Evolutionary conservation across 2,329 filamentous ascomycete species (phyloP).

Genomic region (Cordyceps farinosa): DNA sequence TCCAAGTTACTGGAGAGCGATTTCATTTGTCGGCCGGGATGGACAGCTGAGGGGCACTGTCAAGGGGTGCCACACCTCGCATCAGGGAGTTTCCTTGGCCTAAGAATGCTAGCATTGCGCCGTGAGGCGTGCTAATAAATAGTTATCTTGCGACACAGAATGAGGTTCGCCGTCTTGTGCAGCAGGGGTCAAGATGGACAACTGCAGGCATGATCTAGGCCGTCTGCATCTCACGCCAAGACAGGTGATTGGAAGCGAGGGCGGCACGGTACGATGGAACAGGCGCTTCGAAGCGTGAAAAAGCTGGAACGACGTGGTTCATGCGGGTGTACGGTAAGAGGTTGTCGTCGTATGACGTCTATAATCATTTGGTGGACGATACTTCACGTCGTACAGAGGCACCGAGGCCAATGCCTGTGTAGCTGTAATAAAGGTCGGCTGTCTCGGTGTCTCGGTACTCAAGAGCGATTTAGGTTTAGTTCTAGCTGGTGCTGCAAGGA

Average conservation of each 20-base stretch:
- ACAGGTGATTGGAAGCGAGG: neutral
- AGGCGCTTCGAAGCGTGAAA: no score
- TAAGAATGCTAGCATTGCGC: no score
- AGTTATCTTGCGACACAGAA: no score
- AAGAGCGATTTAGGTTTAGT: constrained; percentile 5
- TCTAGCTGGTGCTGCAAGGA: neutral
- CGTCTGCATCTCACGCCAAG: neutral
- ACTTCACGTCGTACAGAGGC: neutral
- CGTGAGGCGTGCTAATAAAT: no score
- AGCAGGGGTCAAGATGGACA: neutral
- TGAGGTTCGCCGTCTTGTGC: no score
- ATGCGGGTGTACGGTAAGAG: no score
- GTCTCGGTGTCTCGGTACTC: neutral
- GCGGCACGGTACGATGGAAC: no score
- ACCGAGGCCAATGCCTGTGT: neutral
- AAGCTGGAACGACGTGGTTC: no score
- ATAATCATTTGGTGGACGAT: neutral
- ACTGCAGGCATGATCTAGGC: neutral
- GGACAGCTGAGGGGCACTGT: neutral
- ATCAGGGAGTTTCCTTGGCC: neutral
- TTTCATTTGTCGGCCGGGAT: constrained; percentile 4
- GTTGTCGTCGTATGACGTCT: neutral
- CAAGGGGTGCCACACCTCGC: constrained; percentile 1
- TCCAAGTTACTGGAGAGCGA: neutral
- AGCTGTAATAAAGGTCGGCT: neutral